A percentile compares a stretch with the other conserved stretches of the same genome.
phyloP scores from a whole-genome alignment of 2,329 filamentous ascomycete genomes.

The Cryphonectria parasitica region DNA sequence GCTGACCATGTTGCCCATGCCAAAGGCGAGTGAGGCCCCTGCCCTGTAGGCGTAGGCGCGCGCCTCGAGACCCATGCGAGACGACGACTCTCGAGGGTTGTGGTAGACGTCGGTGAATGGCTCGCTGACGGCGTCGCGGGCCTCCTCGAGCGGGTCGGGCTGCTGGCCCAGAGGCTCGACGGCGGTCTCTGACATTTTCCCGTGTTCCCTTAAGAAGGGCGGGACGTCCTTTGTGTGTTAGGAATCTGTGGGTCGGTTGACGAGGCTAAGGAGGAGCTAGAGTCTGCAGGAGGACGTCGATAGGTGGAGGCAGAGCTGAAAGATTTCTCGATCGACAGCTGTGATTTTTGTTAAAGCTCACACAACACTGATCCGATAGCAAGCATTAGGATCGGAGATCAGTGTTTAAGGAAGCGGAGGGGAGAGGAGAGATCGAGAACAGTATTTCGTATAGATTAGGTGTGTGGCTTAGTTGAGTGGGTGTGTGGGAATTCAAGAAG shows the following conservation, averaged over 20 bases:
- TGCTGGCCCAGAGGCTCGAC: conserved; percentile 26
- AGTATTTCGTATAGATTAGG: neutral
- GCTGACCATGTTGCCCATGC: conserved; percentile 46
- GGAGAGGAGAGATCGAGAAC: neutral
- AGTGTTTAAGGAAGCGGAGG: neutral
- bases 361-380: neutral
- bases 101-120: conserved; percentile 39
- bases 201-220: neutral
- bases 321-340: neutral
- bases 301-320: neutral
- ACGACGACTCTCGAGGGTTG: conserved; percentile 49
- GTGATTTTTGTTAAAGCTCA: neutral
- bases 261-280: neutral
- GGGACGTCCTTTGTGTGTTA: neutral
- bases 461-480: neutral
- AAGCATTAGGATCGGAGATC: neutral
- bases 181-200: conserved; percentile 25
- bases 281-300: neutral
- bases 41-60: conserved; percentile 49
- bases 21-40: conserved; percentile 49
- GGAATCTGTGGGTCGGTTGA: neutral
- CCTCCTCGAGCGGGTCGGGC: conserved; percentile 24
- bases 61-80: conserved; percentile 48
- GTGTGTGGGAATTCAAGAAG: neutral
- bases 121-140: conserved; percentile 11